Base-by-base conservation (phyloP, 2,329 filamentous ascomycete species). In the Talaromyces sp. region DNA sequence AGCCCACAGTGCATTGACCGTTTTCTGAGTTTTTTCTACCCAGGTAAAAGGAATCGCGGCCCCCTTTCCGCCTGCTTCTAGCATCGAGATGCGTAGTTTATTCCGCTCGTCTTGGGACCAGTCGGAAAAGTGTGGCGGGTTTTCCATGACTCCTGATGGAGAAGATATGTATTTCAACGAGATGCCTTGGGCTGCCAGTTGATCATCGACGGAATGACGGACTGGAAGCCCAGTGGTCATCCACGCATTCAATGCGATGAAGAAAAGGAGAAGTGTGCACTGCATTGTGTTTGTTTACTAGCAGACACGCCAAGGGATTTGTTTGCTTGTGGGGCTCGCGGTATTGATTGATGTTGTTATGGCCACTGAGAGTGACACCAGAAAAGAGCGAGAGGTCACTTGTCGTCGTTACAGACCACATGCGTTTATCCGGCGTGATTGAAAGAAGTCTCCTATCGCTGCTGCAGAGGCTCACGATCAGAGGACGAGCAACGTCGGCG, bases 151-250 rank as follows among this genome's bases (percentile, higher is more conserved):
- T 12, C 24, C 27, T 17, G 24, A 3, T n/a, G 48, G 26, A 8
- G 48, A 52, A 1, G 48, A 17, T 27, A 11, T 52, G 48, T 52
- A 52, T 52, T 52, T 52, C 48, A 52, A 24, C 11, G 48, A 17
- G 17, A 52, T 29, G 8, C 27, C 24, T 12, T 26, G 27, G 7
- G 48, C 24, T 19, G 29, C 32, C 31, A 53, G 43, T 24, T 38
- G n/a, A n/a, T 52, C 50, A 24, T 52, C 50, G 29, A 7, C 17
- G 31, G 51, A 9, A 11, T 31, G 26, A 41, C 35, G 48, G 9
- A 60, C 48, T 19, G 59, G 59, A 8, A 60, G 35, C n/a, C 54
- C 51, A 35, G 41, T 29, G 11, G 48, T 50, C 29, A 43, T 21
- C 53, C 54, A 60, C 41, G 29, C 21, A 27, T 56, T 31, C 27